Base-by-base conservation (phyloP, 208 protist species). In the Phytomonas serpens region DNA sequence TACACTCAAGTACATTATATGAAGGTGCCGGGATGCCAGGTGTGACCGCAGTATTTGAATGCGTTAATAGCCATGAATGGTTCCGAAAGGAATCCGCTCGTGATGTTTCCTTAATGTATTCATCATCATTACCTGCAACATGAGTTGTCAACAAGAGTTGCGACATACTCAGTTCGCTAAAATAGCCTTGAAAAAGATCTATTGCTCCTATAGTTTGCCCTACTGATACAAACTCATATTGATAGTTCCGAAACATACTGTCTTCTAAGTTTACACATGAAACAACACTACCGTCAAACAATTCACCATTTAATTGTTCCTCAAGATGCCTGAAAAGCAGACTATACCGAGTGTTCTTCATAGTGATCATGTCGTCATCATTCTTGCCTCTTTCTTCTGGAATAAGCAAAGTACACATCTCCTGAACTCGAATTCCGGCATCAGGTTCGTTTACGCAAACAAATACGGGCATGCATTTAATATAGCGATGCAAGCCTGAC, bases 261-360 rank as follows among this genome's bases (percentile, higher is more conserved):
- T 57, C 47, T 57, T 57, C 47, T 27, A 57, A 23, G 23, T 79
- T 80, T 47, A 81, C 51, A 64, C 84, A 89, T 64, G 82, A 73
- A 23, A 92, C 73, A 42, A 88, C 77, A 73, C 82, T 88, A 16
- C 84, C 84, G 71, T 92, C 87, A 69, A 92, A 92, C 19, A 89
- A 70, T 40, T 79, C 79, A 5, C 87, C 87, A 34, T 79, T 88
- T 40, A 92, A 68, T 7, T 75, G 67, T 47, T 92, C 87, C 69
- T 82, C 76, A 70, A 92, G 76, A 64, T 92, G 84, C 47, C 75
- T 66, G 29, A 88, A 82, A 27, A 92, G 70, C 30, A 92, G 71
- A 64, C 40, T 52, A 13, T 76, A 64, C 33, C 87, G 79, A 1
- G 78, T 79, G 6, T 27, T 38, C 23, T 69, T 71, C 3, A 31